Evolutionary conservation across 164 flowering plant genomes (phyloP).

Genomic region (Kingdonia uniflora): DNA sequence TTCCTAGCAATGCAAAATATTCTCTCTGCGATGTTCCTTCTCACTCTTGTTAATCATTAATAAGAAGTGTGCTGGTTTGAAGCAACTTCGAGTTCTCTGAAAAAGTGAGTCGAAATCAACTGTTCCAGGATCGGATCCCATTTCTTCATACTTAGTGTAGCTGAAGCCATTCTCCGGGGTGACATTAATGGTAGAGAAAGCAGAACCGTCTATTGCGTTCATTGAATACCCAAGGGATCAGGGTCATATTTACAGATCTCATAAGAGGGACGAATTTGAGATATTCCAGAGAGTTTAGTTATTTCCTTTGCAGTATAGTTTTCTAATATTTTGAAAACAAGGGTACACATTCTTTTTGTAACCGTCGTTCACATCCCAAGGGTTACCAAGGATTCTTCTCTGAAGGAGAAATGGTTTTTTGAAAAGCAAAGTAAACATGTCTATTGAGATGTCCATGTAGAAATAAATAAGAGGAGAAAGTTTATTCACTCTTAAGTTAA

Average conservation of each 20-base stretch:
- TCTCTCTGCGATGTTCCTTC: no score
- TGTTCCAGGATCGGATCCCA: slow-evolving; percentile 24
- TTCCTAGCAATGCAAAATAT: no score
- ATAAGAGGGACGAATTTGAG: slow-evolving; percentile 33
- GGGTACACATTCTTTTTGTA: slow-evolving; percentile 41
- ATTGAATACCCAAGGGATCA: slow-evolving; percentile 96
- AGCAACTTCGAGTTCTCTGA: no score
- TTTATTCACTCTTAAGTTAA: no score
- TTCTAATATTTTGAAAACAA: slow-evolving; percentile 45
- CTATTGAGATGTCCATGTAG: no score
- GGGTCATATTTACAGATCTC: slow-evolving; percentile 72
- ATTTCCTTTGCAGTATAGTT: slow-evolving; percentile 61
- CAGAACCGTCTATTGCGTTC: slow-evolving; percentile 64
- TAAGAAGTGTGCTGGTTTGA: no score
- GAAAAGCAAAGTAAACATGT: slow-evolving; percentile 75
- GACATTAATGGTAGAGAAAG: slow-evolving; percentile 84
- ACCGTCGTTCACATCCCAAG: slow-evolving; percentile 96
- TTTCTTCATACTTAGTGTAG: slow-evolving; percentile 86
- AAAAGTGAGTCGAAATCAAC: no score
- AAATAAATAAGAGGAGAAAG: no score
- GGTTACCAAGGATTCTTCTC: slow-evolving; percentile 24
- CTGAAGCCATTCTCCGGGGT: slow-evolving; percentile 96
- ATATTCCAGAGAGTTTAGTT: slow-evolving; percentile 65
- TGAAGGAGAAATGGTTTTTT: slow-evolving; percentile 4
- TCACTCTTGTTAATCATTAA: no score